Base-by-base conservation (phyloP, 2,329 filamentous ascomycete genomes). In the Zymoseptoria brevis region DNA sequence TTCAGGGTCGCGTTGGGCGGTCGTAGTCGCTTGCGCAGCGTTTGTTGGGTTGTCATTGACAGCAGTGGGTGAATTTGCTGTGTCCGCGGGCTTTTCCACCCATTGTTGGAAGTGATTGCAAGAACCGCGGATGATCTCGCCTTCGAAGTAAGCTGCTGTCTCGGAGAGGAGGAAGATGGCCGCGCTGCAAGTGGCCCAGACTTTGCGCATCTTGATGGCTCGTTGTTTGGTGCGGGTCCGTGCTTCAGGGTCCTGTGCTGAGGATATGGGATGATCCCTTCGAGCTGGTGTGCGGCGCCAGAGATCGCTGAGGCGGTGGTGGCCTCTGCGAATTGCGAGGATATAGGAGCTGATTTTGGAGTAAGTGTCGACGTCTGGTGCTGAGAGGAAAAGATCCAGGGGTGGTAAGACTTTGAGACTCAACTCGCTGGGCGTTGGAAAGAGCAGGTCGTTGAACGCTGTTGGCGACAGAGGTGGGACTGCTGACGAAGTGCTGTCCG, bases 91-190 rank as follows among this genome's bases (percentile, higher is more conserved):
- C 21, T 59, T 41, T 9, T 64, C 60, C 6, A 69, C 78, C 90
- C 92, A 96, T 13, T 75, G 73, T 56, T 88, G 83, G 66, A 97
- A 92, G 55, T 88, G 85, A 16, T 87, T 82, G 84, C 91, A 96
- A 1, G 90, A 86, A 30, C 86, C 86, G 60, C 86, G 84, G 13
- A 96, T 87, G 6, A 97, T 87, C 69, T 96, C 91, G 1, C 89
- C 90, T 72, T 96, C 93, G 51, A 97, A 85, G 68, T 96, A 97
- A 2, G 85, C 85, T 65, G 93, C 88, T 13, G 90, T 87, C 71
- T 96, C 92, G 0, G 89, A 90, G 3, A 97, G 79, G 66, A 97
- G 88, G 75, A 96, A 96, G 3, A 96, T 83, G 1, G 90, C 87
- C 2, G 91, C 89, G 69, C 89, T 91, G 66, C 88, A 87, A 0